These are phyloP conservation scores for Podila clonocystis DNA, from an alignment of 192 early-diverging fungal genomes.

Conservation along the genomic window DNA sequence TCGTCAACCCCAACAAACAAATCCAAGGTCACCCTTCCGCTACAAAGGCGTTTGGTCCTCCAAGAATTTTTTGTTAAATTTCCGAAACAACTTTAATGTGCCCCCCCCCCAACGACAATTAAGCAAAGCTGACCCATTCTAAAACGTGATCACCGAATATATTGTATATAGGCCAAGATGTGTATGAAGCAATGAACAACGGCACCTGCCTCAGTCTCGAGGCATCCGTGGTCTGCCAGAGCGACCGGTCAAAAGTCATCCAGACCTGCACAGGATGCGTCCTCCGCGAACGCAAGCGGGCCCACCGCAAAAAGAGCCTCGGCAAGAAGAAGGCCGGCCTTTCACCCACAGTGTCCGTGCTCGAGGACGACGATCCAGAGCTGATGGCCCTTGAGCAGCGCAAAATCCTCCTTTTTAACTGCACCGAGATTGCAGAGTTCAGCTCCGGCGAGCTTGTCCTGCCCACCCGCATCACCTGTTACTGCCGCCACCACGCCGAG, in stretches of 20 bases:
- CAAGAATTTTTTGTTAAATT: neutral
- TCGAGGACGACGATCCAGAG: constrained; percentile 63
- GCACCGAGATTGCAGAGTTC: constrained; percentile 86
- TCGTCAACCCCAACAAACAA: constrained; percentile 1
- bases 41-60: neutral
- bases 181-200: constrained; percentile 54
- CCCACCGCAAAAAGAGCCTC: constrained; percentile 69
- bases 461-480: constrained; percentile 95
- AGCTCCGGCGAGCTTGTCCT: constrained; percentile 87
- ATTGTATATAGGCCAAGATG: constrained; percentile 27
- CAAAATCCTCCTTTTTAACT: constrained; percentile 91
- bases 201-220: constrained; percentile 75
- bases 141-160: neutral
- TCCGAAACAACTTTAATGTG: neutral
- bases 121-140: too few species aligned
- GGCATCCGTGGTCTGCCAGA: constrained; percentile 87
- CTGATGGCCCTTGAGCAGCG: constrained; percentile 77
- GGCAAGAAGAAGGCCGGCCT: constrained; percentile 50
- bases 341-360: constrained; percentile 13
- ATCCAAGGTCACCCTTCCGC: too few species aligned
- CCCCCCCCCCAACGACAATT: too few species aligned
- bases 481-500: constrained; percentile 95
- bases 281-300: constrained; percentile 81
- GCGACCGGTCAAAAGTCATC: constrained; percentile 77
- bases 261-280: constrained; percentile 87